These are phyloP conservation scores for Daldinia loculata DNA, from an alignment of 495 filamentous ascomycete genomes.

Conservation along the genomic window DNA sequence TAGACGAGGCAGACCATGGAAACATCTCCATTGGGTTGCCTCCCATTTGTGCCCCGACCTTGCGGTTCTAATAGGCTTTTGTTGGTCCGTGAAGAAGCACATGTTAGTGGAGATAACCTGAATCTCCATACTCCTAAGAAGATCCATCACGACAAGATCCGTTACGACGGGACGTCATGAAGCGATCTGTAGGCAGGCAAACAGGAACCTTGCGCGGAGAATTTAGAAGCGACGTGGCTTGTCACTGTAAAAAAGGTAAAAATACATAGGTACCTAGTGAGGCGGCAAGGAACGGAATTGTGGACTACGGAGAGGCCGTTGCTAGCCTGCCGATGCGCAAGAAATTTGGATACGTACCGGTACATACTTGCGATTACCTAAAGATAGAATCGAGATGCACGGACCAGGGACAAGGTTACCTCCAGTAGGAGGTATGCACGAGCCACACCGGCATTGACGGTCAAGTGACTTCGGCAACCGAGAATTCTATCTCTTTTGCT, in stretches of 20 bases:
- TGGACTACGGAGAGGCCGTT: conserved; percentile 45
- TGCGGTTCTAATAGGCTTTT: conserved; percentile 8
- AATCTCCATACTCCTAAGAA: conserved; percentile 10
- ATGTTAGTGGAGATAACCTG: conserved; percentile 4
- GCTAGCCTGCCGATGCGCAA: conserved; percentile 33
- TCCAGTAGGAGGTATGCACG: neutral
- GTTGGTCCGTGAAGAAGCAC: conserved; percentile 15
- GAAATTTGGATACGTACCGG: conserved; percentile 5
- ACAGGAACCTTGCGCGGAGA: conserved; percentile 10
- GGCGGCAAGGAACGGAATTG: conserved; percentile 38
- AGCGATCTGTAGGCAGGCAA: conserved; percentile 6
- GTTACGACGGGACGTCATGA: conserved; percentile 7
- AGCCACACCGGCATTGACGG: neutral
- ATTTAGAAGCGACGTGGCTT: conserved; percentile 36
- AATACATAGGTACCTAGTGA: too few species aligned
- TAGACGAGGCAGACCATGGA: conserved; percentile 17
- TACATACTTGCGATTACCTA: conserved; percentile 8
- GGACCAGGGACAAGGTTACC: neutral
- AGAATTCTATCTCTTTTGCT: conserved; percentile 11
- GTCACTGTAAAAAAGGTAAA: conserved; percentile 18
- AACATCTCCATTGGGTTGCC: conserved; percentile 25
- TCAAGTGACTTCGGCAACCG: conserved; percentile 40
- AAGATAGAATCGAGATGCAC: conserved; percentile 9
- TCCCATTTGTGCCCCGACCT: conserved; percentile 24
- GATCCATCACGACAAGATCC: neutral